phyloP scores from a whole-genome alignment of 345 rosid species.

The Syzygium aromaticum region DNA sequence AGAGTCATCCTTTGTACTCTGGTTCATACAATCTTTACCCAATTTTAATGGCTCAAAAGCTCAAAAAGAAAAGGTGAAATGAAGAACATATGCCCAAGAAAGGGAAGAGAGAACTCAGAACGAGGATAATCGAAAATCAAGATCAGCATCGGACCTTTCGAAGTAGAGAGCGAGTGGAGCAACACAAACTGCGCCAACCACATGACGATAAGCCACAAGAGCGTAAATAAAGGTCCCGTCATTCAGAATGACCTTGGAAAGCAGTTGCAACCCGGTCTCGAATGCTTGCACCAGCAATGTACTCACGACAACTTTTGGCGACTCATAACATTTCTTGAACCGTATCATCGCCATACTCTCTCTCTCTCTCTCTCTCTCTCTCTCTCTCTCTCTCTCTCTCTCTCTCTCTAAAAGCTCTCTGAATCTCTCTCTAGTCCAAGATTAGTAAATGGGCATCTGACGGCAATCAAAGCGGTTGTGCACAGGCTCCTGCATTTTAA shows the following conservation, averaged over 20 bases:
- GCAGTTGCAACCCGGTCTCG: conserved; percentile 31
- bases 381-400: too few relatives aligned
- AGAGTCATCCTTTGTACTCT: background rate
- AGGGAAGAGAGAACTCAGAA: background rate
- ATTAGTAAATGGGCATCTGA: too few relatives aligned
- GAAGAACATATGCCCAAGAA: background rate
- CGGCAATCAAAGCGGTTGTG: too few relatives aligned
- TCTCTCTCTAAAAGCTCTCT: too few relatives aligned
- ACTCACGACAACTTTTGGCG: too few relatives aligned
- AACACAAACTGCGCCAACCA: conserved; percentile 35
- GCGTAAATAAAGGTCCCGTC: conserved; percentile 36
- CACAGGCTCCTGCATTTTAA: too few relatives aligned
- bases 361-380: too few relatives aligned
- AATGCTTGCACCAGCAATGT: too few relatives aligned
- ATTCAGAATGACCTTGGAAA: conserved; percentile 21
- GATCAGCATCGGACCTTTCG: conserved; percentile 21
- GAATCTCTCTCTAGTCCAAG: too few relatives aligned
- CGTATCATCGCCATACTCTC: too few relatives aligned
- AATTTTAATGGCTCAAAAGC: background rate
- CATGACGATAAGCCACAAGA: conserved; percentile 35
- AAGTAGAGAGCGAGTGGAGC: conserved; percentile 36
- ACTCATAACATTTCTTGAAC: too few relatives aligned
- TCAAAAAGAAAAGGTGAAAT: background rate
- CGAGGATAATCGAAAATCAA: background rate
- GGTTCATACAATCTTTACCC: background rate